phyloP scores from a whole-genome alignment of 345 rosid genomes.

The Citropsis articulata region DNA sequence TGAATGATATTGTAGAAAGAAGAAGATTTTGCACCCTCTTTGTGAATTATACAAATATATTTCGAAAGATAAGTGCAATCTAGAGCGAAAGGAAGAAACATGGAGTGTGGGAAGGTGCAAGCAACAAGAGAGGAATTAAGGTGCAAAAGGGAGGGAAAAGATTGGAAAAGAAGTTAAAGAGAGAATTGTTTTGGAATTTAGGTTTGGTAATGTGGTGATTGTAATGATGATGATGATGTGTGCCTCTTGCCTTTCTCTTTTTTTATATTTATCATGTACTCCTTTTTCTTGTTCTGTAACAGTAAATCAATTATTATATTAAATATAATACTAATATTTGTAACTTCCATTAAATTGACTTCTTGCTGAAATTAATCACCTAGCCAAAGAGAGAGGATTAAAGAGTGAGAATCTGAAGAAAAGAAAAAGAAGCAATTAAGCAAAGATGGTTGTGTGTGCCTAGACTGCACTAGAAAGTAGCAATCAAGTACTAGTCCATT shows the following conservation, averaged over 20 bases:
- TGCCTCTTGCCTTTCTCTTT: conserved; percentile 7
- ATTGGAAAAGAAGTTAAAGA: conserved; percentile 23
- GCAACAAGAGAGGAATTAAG: conserved; percentile 13
- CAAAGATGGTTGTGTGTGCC: neutral
- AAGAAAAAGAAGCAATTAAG: neutral
- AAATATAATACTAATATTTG: no score
- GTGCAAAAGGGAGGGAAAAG: conserved; percentile 31
- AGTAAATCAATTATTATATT: neutral
- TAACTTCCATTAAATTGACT: no score
- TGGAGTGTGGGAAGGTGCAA: conserved; percentile 16
- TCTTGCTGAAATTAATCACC: no score
- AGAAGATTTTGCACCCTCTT: no score
- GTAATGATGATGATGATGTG: conserved; percentile 37
- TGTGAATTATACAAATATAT: neutral
- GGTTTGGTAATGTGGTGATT: conserved; percentile 32
- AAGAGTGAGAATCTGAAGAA: neutral
- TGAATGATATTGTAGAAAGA: conserved; percentile 16
- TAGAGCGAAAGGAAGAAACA: conserved; percentile 13
- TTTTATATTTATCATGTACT: neutral
- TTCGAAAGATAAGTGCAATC: conserved; percentile 1
- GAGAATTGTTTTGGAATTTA: conserved; percentile 28
- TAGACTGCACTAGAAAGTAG: neutral
- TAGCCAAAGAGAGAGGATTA: neutral
- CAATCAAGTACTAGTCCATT: neutral
- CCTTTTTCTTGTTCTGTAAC: neutral